These are phyloP conservation scores for Cunninghamia lanceolata DNA, from an alignment of 75 land plant species.

Conservation along the genomic window DNA sequence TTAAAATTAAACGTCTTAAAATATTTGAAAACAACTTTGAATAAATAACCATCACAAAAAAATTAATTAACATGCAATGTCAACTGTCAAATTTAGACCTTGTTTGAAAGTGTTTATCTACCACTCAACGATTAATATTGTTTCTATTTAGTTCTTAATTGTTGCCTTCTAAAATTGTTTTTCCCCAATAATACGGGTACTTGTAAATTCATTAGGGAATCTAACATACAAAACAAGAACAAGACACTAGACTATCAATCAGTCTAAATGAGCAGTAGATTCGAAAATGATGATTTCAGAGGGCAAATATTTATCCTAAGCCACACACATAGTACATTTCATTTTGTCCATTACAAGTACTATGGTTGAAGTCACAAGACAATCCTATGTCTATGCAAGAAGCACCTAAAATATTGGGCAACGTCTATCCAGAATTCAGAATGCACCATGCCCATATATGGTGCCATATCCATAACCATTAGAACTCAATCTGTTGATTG, in stretches of 20 bases:
- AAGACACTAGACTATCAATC: conserved; percentile 3
- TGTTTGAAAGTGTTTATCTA: no score
- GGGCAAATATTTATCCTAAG: conserved; percentile 60
- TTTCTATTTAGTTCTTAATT: no score
- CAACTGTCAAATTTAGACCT: no score
- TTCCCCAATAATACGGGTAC: conserved; percentile 79
- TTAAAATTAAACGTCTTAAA: no score
- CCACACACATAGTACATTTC: conserved; percentile 95
- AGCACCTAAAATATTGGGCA: no score
- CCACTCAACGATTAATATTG: no score
- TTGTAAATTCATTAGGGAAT: conserved; percentile 89
- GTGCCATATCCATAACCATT: conserved; percentile 90
- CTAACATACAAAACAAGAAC: conserved; percentile 22
- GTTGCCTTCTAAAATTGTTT: conserved; percentile 80
- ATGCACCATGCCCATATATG: no score
- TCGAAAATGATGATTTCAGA: neutral
- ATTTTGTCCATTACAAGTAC: conserved; percentile 94
- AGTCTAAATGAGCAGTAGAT: neutral
- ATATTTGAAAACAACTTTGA: no score
- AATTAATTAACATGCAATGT: no score
- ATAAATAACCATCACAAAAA: no score
- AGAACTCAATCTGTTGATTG: conserved; percentile 94
- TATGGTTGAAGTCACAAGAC: conserved; percentile 97
- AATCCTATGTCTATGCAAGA: conserved; percentile 85
- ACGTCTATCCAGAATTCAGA: no score